Base-by-base conservation (phyloP, 495 filamentous ascomycete genomes). In the Trichoderma asperelloides region DNA sequence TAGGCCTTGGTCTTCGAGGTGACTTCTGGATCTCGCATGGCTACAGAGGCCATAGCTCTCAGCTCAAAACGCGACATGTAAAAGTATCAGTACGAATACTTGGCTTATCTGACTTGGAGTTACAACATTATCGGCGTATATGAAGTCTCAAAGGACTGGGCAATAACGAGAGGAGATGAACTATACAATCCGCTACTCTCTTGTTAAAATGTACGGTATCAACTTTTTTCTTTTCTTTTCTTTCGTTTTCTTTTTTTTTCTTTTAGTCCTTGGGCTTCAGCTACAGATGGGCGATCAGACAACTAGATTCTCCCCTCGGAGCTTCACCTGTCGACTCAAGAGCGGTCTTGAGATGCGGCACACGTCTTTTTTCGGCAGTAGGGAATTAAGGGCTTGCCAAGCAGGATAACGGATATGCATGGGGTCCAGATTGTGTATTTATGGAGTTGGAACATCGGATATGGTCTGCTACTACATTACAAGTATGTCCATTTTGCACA, bases 291-390 rank as follows among this genome's bases (percentile, higher is more conserved):
- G 15, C 27, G 55, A 16, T 60, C 55, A 60, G 55, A 60, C 66
- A 51, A 70, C 74, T 76, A 77, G 75, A 79, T 76, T 77, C 72
- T 37, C 75, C 74, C 70, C 68, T 62, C 70, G 71, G 71, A 69
- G 70, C 68, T 73, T 68, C 64, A 65, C 65, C 55, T 66, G 51
- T 69, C 67, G 51, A 70, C 70, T 70, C 67, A 65, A 30, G 72
- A 71, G 70, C 68, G 67, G 69, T 74, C 73, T 67, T 72, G 71
- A 71, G 70, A 70, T 68, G 68, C 71, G 55, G 63, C 63, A 69
- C 41, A 37, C 65, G 23, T 51, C 47, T 69, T 66, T 68, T 67
- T 73, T 72, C 69, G 70, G 68, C 71, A 74, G 72, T 69, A 60
- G 55, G 55, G 55, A 21, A 60, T 60, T 60, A 4, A 30, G 55